Evolutionary conservation across 768 basidiomycete genomes (phyloP), one percentile per base, ranked within the genome.

Genomic region (Rhizopogon rudus): DNA sequence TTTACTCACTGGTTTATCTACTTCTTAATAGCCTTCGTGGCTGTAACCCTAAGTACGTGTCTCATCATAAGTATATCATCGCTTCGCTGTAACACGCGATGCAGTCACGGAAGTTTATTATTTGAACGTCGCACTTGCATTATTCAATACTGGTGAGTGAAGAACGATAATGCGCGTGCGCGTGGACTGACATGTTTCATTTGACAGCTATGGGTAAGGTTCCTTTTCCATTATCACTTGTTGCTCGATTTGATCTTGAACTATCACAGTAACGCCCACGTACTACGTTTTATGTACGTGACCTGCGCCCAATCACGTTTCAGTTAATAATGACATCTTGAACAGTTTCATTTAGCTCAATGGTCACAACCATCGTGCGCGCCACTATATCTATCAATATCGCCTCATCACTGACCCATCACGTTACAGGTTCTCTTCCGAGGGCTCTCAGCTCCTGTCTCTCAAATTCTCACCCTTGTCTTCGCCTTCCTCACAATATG

Each of bases 1-100:
- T 95, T 98, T 73, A 94, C 87, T 57, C 78, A 84, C 69, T 93
- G 91, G 91, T 94, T 95, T 66, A 88, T 86, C 63, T 96, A 93
- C 67, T 93, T 96, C 70, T 73, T 95, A 51, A 68, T 94, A 51
- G 84, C 74, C 35, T 96, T 97, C 65, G 89, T 97, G 33, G 76
- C 83, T 40, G 73, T 91, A 16, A 98, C 96, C 0, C 77, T 98
- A 16, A 65, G 93, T 84, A 64, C 63, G 89, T 73, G 5, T 57
- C 51, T 52, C 52, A 35, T 48, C 7, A 48, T 3, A 33, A 33
- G 20, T 22, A 48, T 35, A 5, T 31, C 56, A 33, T 17, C 13
- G 6, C n/a, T 28, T 43, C 6, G 13, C 51, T 55, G 25, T 29
- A 44, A 33, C 53, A 66, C 44, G 16, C 45, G 41, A 13, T 44